phyloP scores from a whole-genome alignment of 768 basidiomycete species.

The Pulveroboletus sp. region DNA sequence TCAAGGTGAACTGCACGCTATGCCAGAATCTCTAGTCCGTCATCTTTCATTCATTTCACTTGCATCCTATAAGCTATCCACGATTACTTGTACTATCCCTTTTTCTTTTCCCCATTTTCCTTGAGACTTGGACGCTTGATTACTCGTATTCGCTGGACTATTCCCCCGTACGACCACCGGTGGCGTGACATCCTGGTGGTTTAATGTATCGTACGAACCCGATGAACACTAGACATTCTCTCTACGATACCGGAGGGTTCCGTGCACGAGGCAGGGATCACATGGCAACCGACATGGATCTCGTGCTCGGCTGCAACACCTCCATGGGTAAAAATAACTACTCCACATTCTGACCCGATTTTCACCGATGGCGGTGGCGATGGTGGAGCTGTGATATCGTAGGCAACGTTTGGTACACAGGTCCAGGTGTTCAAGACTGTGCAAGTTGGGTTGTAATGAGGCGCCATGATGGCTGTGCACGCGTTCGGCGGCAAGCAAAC shows the following conservation, averaged over 20 bases:
- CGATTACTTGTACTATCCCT: constrained; percentile 15
- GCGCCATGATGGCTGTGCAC: too few species aligned
- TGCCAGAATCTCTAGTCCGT: constrained; percentile 63
- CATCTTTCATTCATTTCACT: constrained; percentile 26
- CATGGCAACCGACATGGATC: not conserved
- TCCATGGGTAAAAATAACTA: too few species aligned
- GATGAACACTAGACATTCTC: constrained; percentile 10
- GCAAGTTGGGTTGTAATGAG: too few species aligned
- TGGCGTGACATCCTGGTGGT: constrained; percentile 8
- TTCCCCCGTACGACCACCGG: constrained; percentile 13
- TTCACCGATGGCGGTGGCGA: too few species aligned
- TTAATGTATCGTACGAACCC: constrained; percentile 22
- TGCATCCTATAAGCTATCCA: constrained; percentile 29
- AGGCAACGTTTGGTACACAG: too few species aligned
- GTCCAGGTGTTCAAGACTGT: too few species aligned
- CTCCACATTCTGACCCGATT: too few species aligned
- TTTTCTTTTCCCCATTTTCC: not conserved
- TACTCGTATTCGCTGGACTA: constrained; percentile 10
- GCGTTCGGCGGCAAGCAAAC: not conserved
- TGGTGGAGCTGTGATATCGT: too few species aligned
- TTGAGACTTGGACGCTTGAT: constrained; percentile 11
- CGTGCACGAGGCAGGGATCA: not conserved
- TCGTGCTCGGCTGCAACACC: too few species aligned
- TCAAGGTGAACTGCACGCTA: constrained; percentile 63
- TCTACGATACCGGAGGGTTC: too few species aligned